These are phyloP conservation scores for Barbarea vulgaris DNA, from an alignment of 345 rosid species.

Conservation along the genomic window DNA sequence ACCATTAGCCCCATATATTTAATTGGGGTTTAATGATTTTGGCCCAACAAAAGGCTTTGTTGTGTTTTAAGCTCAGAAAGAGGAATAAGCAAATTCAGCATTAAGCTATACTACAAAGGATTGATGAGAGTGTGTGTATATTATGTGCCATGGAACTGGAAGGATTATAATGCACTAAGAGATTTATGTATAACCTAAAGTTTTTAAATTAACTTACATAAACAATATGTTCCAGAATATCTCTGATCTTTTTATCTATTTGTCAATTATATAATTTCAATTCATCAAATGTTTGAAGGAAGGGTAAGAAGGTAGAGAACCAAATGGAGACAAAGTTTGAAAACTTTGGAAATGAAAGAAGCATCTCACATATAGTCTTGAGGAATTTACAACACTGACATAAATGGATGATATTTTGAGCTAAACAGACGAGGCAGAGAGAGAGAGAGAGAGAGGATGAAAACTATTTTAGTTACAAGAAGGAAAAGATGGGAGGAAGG, in stretches of 20 bases:
- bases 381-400: slow-evolving; percentile 38
- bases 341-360: background rate
- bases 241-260: background rate
- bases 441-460: background rate
- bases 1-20: background rate
- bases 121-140: background rate
- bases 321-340: background rate
- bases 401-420: slow-evolving; percentile 32
- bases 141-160: background rate
- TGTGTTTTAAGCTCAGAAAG: no score
- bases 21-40: background rate
- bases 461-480: slow-evolving; percentile 32
- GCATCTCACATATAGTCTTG: slow-evolving; percentile 42
- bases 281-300: background rate
- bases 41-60: background rate
- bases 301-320: slow-evolving; percentile 43
- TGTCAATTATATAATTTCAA: background rate
- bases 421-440: background rate
- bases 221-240: background rate
- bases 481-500: slow-evolving; percentile 3
- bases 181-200: no score
- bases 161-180: no score
- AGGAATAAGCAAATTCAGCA: background rate
- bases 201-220: no score
- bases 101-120: background rate